These are phyloP conservation scores for Fraxinus dipetala DNA, from an alignment of 305 asterid genomes.

Conservation along the genomic window DNA sequence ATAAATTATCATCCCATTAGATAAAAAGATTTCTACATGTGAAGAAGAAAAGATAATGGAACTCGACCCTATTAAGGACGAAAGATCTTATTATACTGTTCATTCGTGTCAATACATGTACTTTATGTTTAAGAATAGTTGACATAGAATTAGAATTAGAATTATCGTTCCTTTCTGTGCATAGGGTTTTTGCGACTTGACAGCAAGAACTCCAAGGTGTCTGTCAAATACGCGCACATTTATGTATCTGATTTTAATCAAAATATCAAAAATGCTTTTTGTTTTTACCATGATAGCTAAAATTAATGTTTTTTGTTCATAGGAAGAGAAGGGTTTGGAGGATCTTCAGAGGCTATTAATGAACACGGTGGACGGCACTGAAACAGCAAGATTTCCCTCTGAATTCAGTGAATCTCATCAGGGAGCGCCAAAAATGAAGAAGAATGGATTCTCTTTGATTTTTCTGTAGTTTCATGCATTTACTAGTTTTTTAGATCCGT, in stretches of 20 bases:
- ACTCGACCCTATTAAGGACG: neutral
- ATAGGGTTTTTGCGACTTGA: neutral
- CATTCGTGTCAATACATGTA: neutral
- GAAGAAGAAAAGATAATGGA: neutral
- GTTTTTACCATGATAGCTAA: neutral
- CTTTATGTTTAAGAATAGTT: neutral
- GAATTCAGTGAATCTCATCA: conserved; percentile 14
- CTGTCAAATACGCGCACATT: neutral
- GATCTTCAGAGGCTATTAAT: conserved; percentile 29
- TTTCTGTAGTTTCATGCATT: neutral
- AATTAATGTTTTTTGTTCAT: neutral
- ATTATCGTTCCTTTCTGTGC: neutral
- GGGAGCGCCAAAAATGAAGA: conserved; percentile 14
- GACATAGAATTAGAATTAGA: neutral
- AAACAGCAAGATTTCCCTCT: neutral
- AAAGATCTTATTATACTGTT: neutral
- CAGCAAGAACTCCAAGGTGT: conserved; percentile 18
- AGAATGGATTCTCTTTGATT: neutral
- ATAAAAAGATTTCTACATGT: neutral
- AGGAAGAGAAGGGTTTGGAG: conserved; percentile 30
- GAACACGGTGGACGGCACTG: conserved; percentile 23
- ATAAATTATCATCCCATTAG: neutral
- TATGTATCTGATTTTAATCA: neutral
- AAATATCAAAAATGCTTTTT: neutral
- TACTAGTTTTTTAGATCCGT: too few relatives aligned